Percentiles rank a stretch among this genome's conserved stretches.
Evolutionary conservation across 140 eudicot genomes (phyloP).

Genomic region (Oenanthe javanica): DNA sequence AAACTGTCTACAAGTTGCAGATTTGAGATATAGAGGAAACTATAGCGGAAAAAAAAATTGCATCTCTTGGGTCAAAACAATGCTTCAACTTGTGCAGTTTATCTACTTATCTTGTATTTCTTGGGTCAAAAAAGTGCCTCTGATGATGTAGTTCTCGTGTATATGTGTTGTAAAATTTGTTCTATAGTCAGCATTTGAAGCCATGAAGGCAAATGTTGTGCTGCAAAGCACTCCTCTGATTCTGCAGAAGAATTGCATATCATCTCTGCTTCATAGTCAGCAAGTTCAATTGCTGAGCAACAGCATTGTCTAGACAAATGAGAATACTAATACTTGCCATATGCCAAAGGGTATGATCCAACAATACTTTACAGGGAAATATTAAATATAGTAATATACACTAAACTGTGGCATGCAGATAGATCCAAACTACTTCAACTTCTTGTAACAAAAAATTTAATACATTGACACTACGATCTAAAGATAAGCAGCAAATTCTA

Average conservation of each 20-base stretch:
- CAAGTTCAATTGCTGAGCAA: background rate
- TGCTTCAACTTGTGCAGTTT: background rate
- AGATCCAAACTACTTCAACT: background rate
- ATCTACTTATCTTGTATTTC: background rate
- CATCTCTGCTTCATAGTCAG: slow-evolving; percentile 10
- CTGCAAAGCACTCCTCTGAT: background rate
- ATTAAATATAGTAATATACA: background rate
- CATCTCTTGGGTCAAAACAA: background rate
- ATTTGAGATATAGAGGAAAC: background rate
- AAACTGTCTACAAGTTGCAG: background rate
- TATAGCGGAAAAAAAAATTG: background rate
- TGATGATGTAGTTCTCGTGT: background rate
- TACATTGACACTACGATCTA: background rate
- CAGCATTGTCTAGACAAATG: background rate
- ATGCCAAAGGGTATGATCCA: background rate
- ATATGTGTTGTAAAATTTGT: background rate
- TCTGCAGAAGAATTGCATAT: background rate
- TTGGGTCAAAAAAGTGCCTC: background rate
- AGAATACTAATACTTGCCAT: background rate
- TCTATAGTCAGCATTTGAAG: background rate
- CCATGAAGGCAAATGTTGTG: background rate
- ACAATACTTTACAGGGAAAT: background rate
- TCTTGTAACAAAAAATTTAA: background rate
- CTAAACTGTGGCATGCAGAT: background rate
- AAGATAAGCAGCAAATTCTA: background rate